Conservation (phyloP, 2,329 filamentous ascomycete species). For the Colletotrichum cordylinicola region DNA sequence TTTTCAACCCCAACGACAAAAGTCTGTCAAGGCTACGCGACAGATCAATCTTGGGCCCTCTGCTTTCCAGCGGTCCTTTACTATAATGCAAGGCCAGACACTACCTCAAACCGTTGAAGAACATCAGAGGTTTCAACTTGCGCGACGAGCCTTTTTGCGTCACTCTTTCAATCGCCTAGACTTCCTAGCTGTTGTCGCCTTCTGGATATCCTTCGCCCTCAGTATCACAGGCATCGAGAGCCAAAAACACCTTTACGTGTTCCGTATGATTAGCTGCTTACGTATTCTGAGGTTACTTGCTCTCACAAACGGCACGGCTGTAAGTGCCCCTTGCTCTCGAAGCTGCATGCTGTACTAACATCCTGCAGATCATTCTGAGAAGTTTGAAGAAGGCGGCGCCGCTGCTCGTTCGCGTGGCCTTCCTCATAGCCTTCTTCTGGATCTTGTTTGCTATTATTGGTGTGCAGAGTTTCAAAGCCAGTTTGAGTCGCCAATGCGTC, state of each 20-base stretch:
- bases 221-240: constrained; percentile 73
- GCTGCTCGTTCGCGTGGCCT: constrained; percentile 88
- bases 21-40: constrained; percentile 63
- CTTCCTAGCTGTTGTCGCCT: constrained; percentile 92
- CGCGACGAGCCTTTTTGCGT: constrained; percentile 88
- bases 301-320: constrained; percentile 90
- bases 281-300: constrained; percentile 90
- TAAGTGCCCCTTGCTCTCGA: constrained; percentile 48
- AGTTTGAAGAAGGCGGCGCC: constrained; percentile 96
- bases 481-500: constrained; percentile 77
- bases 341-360: neutral
- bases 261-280: constrained; percentile 95
- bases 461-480: constrained; percentile 93
- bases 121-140: constrained; percentile 83
- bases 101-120: constrained; percentile 71
- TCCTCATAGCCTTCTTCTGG: constrained; percentile 97
- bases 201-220: constrained; percentile 88
- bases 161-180: constrained; percentile 97
- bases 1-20: constrained; percentile 81
- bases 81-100: constrained; percentile 70
- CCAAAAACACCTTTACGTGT: constrained; percentile 79
- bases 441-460: constrained; percentile 95
- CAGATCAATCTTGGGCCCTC: constrained; percentile 57
- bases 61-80: constrained; percentile 79
- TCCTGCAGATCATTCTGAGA: constrained; percentile 80